Evolutionary conservation across 2,329 filamentous ascomycete species (phyloP), one percentile per base, ranked within the genome.

Genomic region (Fusarium anguioides): DNA sequence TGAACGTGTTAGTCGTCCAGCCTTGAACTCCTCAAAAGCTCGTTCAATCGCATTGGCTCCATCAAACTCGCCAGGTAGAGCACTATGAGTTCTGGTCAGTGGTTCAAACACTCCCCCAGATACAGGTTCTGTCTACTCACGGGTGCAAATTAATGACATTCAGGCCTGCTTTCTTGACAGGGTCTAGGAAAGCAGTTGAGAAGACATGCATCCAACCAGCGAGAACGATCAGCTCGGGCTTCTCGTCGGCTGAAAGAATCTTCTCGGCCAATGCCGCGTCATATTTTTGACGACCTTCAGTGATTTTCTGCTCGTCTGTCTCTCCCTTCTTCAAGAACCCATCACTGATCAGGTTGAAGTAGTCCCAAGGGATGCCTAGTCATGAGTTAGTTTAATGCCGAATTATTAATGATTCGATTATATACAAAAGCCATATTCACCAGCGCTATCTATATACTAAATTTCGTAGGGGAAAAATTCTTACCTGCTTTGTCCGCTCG

Each of bases 181-280:
- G 91, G 10, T 85, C 83, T 45, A 97, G 81, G 75, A 96, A 96
- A 2, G 83, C 80, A 4, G 83, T 81, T 0, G 88, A 89, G 46
- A 96, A 86, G 57, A 96, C 90, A 76, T 96, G 90, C 93, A 96
- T 96, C 86, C 92, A 96, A 4, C 94, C 93, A 5, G 92, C 90
- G 69, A 94, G 91, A 10, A 96, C 90, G 46, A 97, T 87, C 53
- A 97, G 78, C 53, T 94, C 87, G 0, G 93, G 93, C 57, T 79
- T 79, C 65, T 90, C 86, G 6, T 85, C 40, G n/a, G 49, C 24
- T 31, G 46, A 60, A 11, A 60, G 55, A 50, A 96, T 85, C 60
- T 90, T 83, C 39, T 84, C 78, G 0, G 92, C 91, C 64, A 97
- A 82, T 40, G 92, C 91, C 15, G 87, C 86, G 75, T 97, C 93